Evolutionary conservation across 2,329 filamentous ascomycete genomes (phyloP), one percentile per base, ranked within the genome.

Genomic region (Pestalotiopsis sp.): DNA sequence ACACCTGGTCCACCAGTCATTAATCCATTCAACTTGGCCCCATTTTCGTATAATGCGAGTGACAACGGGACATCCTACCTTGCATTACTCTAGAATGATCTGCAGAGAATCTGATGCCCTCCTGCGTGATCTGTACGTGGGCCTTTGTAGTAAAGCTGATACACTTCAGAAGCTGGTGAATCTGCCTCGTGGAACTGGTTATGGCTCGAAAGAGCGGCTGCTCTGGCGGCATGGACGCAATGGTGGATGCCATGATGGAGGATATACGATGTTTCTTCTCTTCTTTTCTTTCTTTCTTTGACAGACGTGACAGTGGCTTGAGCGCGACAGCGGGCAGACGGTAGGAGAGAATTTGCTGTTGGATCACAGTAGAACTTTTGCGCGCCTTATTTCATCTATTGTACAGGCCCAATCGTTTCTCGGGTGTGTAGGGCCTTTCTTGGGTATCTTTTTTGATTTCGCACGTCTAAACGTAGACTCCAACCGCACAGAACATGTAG

Each of bases 401-500:
- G 73, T 82, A 83, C 79, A 83, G 76, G 73, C 75, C 73, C 72
- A 74, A 66, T 70, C 67, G 72, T 69, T 73, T 68, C 65, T 70
- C 68, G 68, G 71, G 66, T 72, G 70, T 69, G 59, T 67, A 68
- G 71, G 66, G 66, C 69, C 70, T 71, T 74, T 73, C 71, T 70
- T 72, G 69, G 76, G 80, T 83, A 82, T 85, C 83, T 89, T 80
- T 86, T 75, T 59, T 69, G 68, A 23, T 31, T 59, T 23, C 27
- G 11, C 69, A 69, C 67, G 57, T 71, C 83, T 89, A 99, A 81
- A 99, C 94, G 90, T 99, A 98, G 79, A 99, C 96, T 80, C 96
- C 96, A 79, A 96, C 96, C 70, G 95, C 96, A 83, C 96, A 99
- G 83, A 99, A 98, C 92, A 98, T 97, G 84, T 96, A 98, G 60